Percentiles rank a stretch among this genome's conserved stretches.
phyloP scores from a whole-genome alignment of 2,329 filamentous ascomycete species.

The Purpureocillium takamizusanense region DNA sequence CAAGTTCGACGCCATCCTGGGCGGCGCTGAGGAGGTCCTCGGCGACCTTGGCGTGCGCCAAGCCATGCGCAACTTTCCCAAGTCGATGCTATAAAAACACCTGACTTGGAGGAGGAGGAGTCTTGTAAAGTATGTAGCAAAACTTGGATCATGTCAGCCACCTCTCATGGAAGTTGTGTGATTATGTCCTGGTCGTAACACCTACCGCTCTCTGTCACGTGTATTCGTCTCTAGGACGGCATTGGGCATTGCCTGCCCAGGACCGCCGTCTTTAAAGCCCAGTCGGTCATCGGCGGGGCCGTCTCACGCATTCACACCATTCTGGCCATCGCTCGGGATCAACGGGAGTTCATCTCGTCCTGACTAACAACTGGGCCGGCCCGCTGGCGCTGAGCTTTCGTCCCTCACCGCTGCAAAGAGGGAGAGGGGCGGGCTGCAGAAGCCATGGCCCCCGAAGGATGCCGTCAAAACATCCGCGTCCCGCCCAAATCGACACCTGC shows the following conservation, averaged over 20 bases:
- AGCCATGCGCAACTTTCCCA: constrained; percentile 77
- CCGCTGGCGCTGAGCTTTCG: constrained; percentile 13
- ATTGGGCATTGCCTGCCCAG: too few species aligned
- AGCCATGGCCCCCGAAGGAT: constrained; percentile 12
- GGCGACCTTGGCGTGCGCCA: constrained; percentile 75
- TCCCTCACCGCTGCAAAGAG: constrained; percentile 2
- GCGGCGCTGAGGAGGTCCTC: constrained; percentile 76
- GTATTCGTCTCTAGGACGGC: too few species aligned
- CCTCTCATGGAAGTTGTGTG: background rate
- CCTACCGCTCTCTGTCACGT: too few species aligned
- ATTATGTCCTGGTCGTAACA: background rate
- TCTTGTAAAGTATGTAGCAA: background rate
- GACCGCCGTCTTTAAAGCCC: too few species aligned
- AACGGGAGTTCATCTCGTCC: constrained; percentile 28
- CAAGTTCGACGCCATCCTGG: constrained; percentile 72
- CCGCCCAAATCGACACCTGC: constrained; percentile 17
- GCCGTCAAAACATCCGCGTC: constrained; percentile 5
- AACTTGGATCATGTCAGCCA: background rate
- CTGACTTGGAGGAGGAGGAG: background rate
- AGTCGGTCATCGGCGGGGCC: background rate
- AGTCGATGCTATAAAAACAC: constrained; percentile 61
- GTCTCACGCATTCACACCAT: constrained; percentile 10
- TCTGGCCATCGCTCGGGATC: constrained; percentile 11
- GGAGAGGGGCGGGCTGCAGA: constrained; percentile 1
- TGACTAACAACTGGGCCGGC: constrained; percentile 25